Evolutionary conservation across 1,284 basidiomycete species (phyloP).

Genomic region (Ustilago xerochloae): DNA sequence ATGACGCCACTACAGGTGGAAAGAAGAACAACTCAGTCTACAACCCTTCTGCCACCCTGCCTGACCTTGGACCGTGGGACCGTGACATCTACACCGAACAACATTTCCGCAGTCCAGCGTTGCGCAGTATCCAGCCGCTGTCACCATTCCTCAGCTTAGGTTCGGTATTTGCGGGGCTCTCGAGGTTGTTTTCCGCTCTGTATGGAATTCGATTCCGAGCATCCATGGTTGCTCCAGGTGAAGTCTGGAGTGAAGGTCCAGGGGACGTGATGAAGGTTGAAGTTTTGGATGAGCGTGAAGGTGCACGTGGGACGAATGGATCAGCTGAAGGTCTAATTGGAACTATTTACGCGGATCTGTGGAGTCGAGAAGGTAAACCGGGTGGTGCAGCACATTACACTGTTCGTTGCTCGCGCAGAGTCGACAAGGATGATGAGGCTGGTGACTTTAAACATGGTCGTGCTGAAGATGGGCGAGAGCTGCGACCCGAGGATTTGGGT

Average conservation of each 20-base stretch:
- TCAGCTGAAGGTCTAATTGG: slow-evolving; percentile 76
- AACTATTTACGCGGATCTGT: slow-evolving; percentile 94
- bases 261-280: slow-evolving; percentile 86
- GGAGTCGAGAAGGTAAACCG: slow-evolving; percentile 84
- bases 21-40: slow-evolving; percentile 4
- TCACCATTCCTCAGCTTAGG: slow-evolving; percentile 64
- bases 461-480: slow-evolving; percentile 66
- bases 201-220: slow-evolving; percentile 65
- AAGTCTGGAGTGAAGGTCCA: slow-evolving; percentile 80
- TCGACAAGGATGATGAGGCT: slow-evolving; percentile 85
- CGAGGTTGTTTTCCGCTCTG: slow-evolving; percentile 58
- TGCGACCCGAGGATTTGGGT: slow-evolving; percentile 31
- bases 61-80: slow-evolving; percentile 59
- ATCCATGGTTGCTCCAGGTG: slow-evolving; percentile 73
- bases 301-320: slow-evolving; percentile 64
- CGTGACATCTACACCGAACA: slow-evolving; percentile 63
- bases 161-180: slow-evolving; percentile 64
- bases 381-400: slow-evolving; percentile 96
- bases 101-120: slow-evolving; percentile 40
- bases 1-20: not conserved
- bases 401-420: slow-evolving; percentile 89
- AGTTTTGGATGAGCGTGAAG: slow-evolving; percentile 86
- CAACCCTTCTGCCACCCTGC: slow-evolving; percentile 16
- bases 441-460: slow-evolving; percentile 74
- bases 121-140: slow-evolving; percentile 53